Base-by-base conservation (phyloP, 345 rosid genomes). In the Syzygium grande region DNA sequence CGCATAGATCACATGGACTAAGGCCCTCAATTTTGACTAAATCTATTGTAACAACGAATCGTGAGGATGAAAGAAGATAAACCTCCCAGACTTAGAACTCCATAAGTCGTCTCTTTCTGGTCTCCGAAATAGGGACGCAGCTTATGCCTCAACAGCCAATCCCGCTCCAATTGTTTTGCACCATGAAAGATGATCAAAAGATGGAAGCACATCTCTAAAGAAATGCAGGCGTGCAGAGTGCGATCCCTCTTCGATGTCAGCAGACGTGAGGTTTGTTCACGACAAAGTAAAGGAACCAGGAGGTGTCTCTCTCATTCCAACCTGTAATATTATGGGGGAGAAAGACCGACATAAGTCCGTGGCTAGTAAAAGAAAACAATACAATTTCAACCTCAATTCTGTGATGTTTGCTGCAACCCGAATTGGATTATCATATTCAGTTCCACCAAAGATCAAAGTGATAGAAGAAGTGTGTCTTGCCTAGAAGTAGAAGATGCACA, bases 401-500 rank as follows among this genome's bases (percentile, higher is more conserved):
- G 4, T 3, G 0, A 34, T 30, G 46, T 19, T 68, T 9, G 80
- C 13, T 17, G 80, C 80, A 68, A 68, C 34, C 46, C 25, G 13
- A 34, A 25, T 68, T 68, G 80, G 46, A 68, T 22, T 22, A 22
- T 56, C 61, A 56, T 56, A 56, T 22, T 8, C 27, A 56, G 1
- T 56, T 56, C 46, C 80, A 34, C 46, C 46, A 34, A 34, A 34
- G 43, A 68, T 68, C 80, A 68, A 52, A 49, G 86, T 29, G 25
- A 52, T 15, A 84, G 46, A 43, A 54, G 23, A 59, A 3, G 21
- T 11, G 43, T 58, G 25, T 16, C 87, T 87, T 83, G 90, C 93
- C 91, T 86, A 52, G 89, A 84, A 86, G 83, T 55, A 73, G 92
- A 90, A 52, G 92, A 87, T 52, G 92, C 91, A 88, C 46, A 68